A percentile compares a stretch with the other conserved stretches of the same genome.
Conservation (phyloP, 1,284 basidiomycete genomes). For the Melanopsichium pennsylvanicum region DNA sequence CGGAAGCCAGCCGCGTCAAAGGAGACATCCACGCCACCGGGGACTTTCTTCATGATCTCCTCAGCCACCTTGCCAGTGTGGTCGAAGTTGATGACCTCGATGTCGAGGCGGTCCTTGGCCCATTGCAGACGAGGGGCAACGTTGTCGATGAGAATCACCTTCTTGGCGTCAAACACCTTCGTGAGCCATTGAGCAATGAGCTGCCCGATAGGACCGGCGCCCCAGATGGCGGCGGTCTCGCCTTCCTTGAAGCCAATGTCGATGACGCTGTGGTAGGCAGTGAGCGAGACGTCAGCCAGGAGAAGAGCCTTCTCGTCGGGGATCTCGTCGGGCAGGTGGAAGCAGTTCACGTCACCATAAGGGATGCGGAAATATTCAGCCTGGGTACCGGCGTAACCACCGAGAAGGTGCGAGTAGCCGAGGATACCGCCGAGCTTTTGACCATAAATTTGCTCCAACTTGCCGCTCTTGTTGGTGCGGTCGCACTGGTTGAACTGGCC, state of each 20-base stretch:
- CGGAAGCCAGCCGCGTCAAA: constrained; percentile 53
- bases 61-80: constrained; percentile 70
- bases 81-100: constrained; percentile 76
- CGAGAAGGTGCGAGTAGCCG: constrained; percentile 75
- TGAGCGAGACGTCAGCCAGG: constrained; percentile 77
- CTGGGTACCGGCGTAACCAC: constrained; percentile 78
- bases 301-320: constrained; percentile 69
- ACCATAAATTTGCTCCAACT: constrained; percentile 76
- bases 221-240: constrained; percentile 76
- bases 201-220: constrained; percentile 73
- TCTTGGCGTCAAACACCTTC: constrained; percentile 74
- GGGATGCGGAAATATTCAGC: constrained; percentile 71
- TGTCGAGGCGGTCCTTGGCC: constrained; percentile 71
- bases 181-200: constrained; percentile 73
- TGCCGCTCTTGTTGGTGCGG: constrained; percentile 73
- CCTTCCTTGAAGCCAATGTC: constrained; percentile 76
- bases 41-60: constrained; percentile 73
- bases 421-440: constrained; percentile 51
- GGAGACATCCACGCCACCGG: constrained; percentile 65
- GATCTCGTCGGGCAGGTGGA: constrained; percentile 72
- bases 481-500: constrained; percentile 79
- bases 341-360: constrained; percentile 75
- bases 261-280: constrained; percentile 77
- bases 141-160: constrained; percentile 77
- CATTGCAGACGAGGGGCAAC: constrained; percentile 74